Conservation (phyloP, 306 rosid species). For the Echinosophora koreensis region DNA sequence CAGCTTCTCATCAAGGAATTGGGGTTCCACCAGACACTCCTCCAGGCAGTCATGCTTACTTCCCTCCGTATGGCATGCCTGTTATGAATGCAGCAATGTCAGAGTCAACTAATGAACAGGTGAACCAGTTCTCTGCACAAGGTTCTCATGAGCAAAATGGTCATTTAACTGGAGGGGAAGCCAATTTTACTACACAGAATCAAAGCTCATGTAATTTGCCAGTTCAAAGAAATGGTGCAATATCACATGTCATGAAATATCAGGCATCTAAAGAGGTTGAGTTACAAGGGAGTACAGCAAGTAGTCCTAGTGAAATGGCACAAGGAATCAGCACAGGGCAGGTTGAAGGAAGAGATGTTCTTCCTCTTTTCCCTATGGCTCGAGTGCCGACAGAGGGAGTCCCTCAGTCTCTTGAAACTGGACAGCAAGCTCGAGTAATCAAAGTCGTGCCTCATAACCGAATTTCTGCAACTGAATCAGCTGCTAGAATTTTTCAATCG, state of each 20-base stretch:
- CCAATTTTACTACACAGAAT: slow-evolving; percentile 52
- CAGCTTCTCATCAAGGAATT: slow-evolving; percentile 66
- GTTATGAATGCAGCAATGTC: slow-evolving; percentile 60
- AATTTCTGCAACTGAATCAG: slow-evolving; percentile 85
- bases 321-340: slow-evolving; percentile 43
- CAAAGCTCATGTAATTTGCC: slow-evolving; percentile 60
- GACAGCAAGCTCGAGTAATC: slow-evolving; percentile 67
- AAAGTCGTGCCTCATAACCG: slow-evolving; percentile 93
- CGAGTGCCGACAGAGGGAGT: slow-evolving; percentile 55
- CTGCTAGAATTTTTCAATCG: slow-evolving; percentile 92
- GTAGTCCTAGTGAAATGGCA: slow-evolving; percentile 66
- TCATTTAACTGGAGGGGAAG: slow-evolving; percentile 50
- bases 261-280: slow-evolving; percentile 63
- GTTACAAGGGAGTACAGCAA: slow-evolving; percentile 71
- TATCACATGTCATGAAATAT: slow-evolving; percentile 47
- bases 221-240: slow-evolving; percentile 49
- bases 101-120: slow-evolving; percentile 68
- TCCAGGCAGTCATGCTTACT: slow-evolving; percentile 64
- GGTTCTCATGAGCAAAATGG: slow-evolving; percentile 42
- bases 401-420: slow-evolving; percentile 56
- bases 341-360: slow-evolving; percentile 64
- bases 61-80: slow-evolving; percentile 78
- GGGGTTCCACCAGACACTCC: slow-evolving; percentile 59
- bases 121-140: slow-evolving; percentile 54
- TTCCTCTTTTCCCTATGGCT: slow-evolving; percentile 62